Conservation (phyloP, 805 yeast species). For the Cyberlindnera samutprakarnensis region DNA sequence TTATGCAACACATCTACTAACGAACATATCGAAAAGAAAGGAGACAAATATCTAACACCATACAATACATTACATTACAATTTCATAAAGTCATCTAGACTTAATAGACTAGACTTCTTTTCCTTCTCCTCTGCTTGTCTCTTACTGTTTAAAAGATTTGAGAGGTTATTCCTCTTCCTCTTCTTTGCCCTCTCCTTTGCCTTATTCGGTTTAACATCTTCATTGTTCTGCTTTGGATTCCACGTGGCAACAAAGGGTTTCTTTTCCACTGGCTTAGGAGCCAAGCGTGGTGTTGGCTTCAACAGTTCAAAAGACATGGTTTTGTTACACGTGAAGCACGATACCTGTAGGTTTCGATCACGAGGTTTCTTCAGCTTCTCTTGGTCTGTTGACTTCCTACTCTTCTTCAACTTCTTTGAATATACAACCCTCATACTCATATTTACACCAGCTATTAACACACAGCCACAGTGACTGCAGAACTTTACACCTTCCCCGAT, state of each 20-base stretch:
- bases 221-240: constrained; percentile 5
- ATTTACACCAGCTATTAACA: constrained; percentile 25
- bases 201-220: constrained; percentile 1
- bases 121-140: constrained; percentile 27
- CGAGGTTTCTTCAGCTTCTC: constrained; percentile 5
- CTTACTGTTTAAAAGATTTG: constrained; percentile 34
- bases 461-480: constrained; percentile 12
- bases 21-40: too few species aligned
- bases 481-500: constrained; percentile 4
- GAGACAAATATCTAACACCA: too few species aligned
- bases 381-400: too few species aligned
- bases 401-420: constrained; percentile 3
- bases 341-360: constrained; percentile 12
- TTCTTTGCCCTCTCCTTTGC: constrained; percentile 38
- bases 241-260: constrained; percentile 21
- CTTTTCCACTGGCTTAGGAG: not conserved
- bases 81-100: constrained; percentile 44
- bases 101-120: constrained; percentile 28
- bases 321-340: constrained; percentile 24
- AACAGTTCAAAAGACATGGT: constrained; percentile 11
- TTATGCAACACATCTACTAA: too few species aligned
- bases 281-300: constrained; percentile 5
- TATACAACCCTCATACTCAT: constrained; percentile 17
- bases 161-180: constrained; percentile 37
- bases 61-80: constrained; percentile 1